A percentile compares a stretch with the other conserved stretches of the same genome.
phyloP scores from a whole-genome alignment of 1,284 basidiomycete genomes.

The Ustanciosporium gigantosporum region DNA sequence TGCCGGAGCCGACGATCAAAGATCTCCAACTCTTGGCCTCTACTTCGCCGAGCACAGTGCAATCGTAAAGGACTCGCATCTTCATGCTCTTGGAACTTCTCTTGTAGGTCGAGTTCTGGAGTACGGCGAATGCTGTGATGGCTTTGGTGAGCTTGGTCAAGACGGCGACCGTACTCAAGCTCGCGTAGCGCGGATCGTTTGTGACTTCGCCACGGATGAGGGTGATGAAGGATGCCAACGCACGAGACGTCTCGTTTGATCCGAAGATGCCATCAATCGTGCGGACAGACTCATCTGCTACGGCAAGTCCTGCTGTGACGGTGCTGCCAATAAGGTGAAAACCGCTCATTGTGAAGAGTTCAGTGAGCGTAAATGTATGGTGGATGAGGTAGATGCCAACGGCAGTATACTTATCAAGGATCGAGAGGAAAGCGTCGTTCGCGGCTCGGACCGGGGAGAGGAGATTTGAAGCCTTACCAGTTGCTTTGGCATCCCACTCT shows the following conservation, averaged over 20 bases:
- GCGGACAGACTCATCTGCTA: conserved; percentile 65
- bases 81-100: conserved; percentile 57
- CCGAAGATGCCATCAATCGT: conserved; percentile 66
- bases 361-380: conserved; percentile 65
- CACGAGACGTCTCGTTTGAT: conserved; percentile 65
- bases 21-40: conserved; percentile 53
- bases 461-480: conserved; percentile 5
- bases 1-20: conserved; percentile 43
- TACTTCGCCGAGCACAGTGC: conserved; percentile 62
- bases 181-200: conserved; percentile 52
- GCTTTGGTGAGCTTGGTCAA: conserved; percentile 63
- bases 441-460: neutral
- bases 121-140: conserved; percentile 65
- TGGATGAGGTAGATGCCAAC: conserved; percentile 65
- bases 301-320: conserved; percentile 41
- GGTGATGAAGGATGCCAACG: conserved; percentile 64
- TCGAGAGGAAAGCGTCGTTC: conserved; percentile 60
- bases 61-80: conserved; percentile 64
- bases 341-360: conserved; percentile 65
- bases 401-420: conserved; percentile 65
- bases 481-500: conserved; percentile 34
- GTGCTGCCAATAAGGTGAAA: conserved; percentile 62
- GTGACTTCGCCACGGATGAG: conserved; percentile 64
- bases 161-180: conserved; percentile 42
- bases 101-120: conserved; percentile 65